A percentile compares a stretch with the other conserved stretches of the same genome.
phyloP scores from a whole-genome alignment of 441 rosid species.

The Gossypium laxum region DNA sequence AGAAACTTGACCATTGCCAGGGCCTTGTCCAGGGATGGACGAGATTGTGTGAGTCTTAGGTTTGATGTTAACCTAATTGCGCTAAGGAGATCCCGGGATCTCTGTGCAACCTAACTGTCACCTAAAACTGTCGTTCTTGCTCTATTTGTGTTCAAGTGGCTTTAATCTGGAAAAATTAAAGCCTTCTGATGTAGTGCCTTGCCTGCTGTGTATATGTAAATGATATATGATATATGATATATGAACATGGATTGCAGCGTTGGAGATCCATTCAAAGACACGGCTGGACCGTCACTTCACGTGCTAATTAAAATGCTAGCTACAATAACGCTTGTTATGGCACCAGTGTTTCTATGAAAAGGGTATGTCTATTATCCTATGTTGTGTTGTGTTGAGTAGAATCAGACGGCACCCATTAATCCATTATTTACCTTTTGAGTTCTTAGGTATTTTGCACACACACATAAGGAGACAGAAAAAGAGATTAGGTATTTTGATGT shows the following conservation, averaged over 20 bases:
- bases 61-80: neutral
- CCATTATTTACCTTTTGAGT: neutral
- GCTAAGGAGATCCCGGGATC: neutral
- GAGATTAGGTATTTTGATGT: slow-evolving; percentile 14
- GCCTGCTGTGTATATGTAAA: too few relatives aligned
- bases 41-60: neutral
- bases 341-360: slow-evolving; percentile 34
- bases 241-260: slow-evolving; percentile 47
- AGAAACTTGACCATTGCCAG: neutral
- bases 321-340: slow-evolving; percentile 68
- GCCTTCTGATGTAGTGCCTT: too few relatives aligned
- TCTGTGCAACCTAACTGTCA: neutral
- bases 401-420: slow-evolving; percentile 5
- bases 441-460: slow-evolving; percentile 14
- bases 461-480: neutral
- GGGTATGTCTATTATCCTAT: neutral
- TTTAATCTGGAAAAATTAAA: neutral
- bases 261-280: slow-evolving; percentile 97
- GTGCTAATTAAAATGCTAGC: slow-evolving; percentile 96
- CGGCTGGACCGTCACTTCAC: slow-evolving; percentile 92
- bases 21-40: neutral
- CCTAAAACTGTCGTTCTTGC: neutral
- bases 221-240: neutral
- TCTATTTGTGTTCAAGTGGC: neutral
- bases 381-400: neutral